Evolutionary conservation across 2,329 filamentous ascomycete genomes (phyloP).

Genomic region (Cephalotrichum gorgonifer): DNA sequence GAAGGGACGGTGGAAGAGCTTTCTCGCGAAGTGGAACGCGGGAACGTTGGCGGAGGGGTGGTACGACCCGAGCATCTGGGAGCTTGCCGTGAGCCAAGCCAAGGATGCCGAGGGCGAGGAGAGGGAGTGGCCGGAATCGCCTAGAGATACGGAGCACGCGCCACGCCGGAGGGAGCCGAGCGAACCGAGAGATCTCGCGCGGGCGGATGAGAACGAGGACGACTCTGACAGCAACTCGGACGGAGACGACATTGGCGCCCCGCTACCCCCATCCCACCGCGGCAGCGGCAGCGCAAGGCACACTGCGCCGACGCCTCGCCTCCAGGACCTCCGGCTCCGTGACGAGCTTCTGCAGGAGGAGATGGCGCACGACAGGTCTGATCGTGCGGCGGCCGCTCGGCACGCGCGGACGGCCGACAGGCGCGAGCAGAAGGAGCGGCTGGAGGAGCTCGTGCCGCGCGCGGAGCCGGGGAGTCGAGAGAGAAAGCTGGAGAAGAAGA

Average conservation of each 20-base stretch:
- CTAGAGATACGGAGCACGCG: constrained; percentile 3
- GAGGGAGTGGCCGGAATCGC: constrained; percentile 5
- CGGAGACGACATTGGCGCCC: constrained; percentile 7
- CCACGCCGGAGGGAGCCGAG: constrained; percentile 1
- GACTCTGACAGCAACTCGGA: constrained; percentile 6
- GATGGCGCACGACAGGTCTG: constrained; percentile 31
- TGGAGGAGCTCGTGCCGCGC: constrained; percentile 75
- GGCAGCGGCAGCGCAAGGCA: constrained; percentile 14
- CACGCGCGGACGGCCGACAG: constrained; percentile 55
- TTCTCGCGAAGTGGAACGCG: constrained; percentile 83
- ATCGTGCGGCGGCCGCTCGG: constrained; percentile 41
- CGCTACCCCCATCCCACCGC: constrained; percentile 14
- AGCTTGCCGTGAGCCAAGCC: constrained; percentile 6
- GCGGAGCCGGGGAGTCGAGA: constrained; percentile 77
- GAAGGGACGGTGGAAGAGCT: constrained; percentile 87
- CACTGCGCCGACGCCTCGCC: constrained; percentile 57
- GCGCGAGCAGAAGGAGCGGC: constrained; percentile 54
- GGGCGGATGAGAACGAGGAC: constrained; percentile 11
- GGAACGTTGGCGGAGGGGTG: constrained; percentile 80
- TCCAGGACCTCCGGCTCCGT: constrained; percentile 61
- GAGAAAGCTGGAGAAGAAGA: constrained; percentile 76
- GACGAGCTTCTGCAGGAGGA: constrained; percentile 41
- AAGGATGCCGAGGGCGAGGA: constrained; percentile 8
- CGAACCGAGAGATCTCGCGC: not conserved
- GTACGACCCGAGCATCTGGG: constrained; percentile 74